Percentiles rank a stretch among this genome's conserved stretches.
These are phyloP conservation scores for Vachellia collinsii DNA, from an alignment of 306 rosid species.

Conservation along the genomic window DNA sequence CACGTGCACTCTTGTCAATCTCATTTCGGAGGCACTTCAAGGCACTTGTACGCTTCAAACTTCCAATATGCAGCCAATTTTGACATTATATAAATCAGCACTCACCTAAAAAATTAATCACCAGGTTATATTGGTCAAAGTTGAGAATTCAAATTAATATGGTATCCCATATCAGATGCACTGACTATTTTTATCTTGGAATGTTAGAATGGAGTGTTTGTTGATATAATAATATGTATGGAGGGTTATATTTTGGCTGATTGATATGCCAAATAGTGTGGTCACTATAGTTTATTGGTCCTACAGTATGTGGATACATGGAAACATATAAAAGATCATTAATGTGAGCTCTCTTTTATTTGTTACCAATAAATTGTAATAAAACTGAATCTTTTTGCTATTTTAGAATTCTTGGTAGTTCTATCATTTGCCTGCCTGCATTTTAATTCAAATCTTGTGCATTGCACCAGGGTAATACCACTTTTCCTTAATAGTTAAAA, in stretches of 20 bases:
- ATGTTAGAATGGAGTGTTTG: background rate
- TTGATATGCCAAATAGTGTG: constrained; percentile 4
- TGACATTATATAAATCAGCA: too few species aligned
- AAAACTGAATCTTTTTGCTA: background rate
- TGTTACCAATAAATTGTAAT: background rate
- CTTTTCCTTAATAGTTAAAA: background rate
- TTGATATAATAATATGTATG: constrained; percentile 28
- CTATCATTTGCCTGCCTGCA: background rate
- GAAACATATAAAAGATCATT: background rate
- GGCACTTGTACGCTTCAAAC: too few species aligned
- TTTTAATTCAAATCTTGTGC: background rate
- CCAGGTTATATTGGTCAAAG: constrained; percentile 10
- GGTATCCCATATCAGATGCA: constrained; percentile 29
- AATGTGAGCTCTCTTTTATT: background rate
- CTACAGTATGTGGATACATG: background rate
- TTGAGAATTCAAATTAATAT: constrained; percentile 31
- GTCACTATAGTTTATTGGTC: background rate
- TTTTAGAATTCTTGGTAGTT: background rate
- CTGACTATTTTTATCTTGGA: background rate
- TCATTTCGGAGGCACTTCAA: too few species aligned
- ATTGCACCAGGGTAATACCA: background rate
- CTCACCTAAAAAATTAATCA: too few species aligned
- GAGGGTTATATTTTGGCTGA: constrained; percentile 29
- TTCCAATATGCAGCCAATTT: too few species aligned
- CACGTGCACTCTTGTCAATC: too few species aligned